Percentiles rank a stretch among this genome's conserved stretches.
These are phyloP conservation scores for Helianthus tuberosus DNA, from an alignment of 129 eudicot species.

Conservation along the genomic window DNA sequence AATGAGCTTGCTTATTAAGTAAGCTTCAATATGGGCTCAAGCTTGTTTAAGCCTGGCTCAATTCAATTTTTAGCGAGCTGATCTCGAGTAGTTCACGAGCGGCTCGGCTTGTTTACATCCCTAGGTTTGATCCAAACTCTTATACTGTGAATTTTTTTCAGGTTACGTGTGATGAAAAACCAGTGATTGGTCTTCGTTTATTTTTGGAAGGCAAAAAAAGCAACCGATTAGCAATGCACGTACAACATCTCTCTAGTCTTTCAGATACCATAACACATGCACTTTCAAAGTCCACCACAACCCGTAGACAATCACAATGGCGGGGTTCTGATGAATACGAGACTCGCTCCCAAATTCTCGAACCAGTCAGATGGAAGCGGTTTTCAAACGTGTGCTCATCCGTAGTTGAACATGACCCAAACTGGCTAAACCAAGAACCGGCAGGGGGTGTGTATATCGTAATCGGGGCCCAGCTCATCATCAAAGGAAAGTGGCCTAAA, in stretches of 20 bases:
- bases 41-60: background rate
- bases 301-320: slow-evolving; percentile 53
- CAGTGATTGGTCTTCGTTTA: slow-evolving; percentile 82
- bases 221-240: slow-evolving; percentile 77
- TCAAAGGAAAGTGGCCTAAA: slow-evolving; percentile 81
- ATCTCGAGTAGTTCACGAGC: too few species aligned
- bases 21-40: too few species aligned
- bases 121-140: background rate
- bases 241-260: slow-evolving; percentile 77
- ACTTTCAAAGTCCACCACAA: slow-evolving; percentile 11
- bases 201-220: slow-evolving; percentile 84
- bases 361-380: slow-evolving; percentile 77
- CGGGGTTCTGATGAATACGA: slow-evolving; percentile 82
- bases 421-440: slow-evolving; percentile 52
- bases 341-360: slow-evolving; percentile 54
- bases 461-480: slow-evolving; percentile 89
- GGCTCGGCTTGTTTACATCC: too few species aligned
- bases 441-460: slow-evolving; percentile 67
- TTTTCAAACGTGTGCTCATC: slow-evolving; percentile 77
- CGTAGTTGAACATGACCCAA: slow-evolving; percentile 68
- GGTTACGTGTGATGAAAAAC: slow-evolving; percentile 65
- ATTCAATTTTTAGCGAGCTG: background rate
- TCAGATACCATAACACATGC: slow-evolving; percentile 57
- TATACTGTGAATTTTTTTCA: slow-evolving; percentile 21
- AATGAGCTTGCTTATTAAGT: too few species aligned